Evolutionary conservation across 2,329 filamentous ascomycete genomes (phyloP).

Genomic region (Pyrenochaeta sp.): DNA sequence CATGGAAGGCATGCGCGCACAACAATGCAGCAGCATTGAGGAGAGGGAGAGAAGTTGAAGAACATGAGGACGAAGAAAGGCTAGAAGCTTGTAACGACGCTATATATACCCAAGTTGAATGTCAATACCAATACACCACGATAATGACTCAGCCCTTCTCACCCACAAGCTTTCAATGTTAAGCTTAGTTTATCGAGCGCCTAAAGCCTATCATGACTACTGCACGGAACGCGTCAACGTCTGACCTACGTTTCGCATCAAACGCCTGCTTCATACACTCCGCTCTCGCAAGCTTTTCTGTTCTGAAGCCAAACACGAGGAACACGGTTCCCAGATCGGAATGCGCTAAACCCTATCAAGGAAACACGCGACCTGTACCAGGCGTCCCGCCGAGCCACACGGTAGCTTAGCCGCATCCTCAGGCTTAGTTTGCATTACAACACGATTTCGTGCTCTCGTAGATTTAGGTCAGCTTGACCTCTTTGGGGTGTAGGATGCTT

Average conservation of each 20-base stretch:
- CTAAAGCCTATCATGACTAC: neutral
- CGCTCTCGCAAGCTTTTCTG: neutral
- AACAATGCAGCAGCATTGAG: too few relatives aligned
- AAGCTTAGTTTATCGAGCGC: neutral
- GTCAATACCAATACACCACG: neutral
- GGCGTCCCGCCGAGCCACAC: constrained; percentile 1
- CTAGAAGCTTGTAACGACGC: neutral
- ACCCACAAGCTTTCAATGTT: neutral
- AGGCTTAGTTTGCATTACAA: neutral
- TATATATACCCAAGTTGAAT: neutral
- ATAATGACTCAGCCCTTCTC: neutral
- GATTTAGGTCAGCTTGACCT: constrained; percentile 3
- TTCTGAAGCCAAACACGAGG: neutral
- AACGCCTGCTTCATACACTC: neutral
- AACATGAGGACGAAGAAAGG: neutral
- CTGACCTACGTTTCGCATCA: neutral
- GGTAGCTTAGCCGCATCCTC: neutral
- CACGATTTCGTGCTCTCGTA: neutral
- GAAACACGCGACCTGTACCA: constrained; percentile 1
- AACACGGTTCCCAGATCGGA: neutral
- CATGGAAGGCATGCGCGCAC: neutral
- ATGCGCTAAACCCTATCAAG: constrained; percentile 6
- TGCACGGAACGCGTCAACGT: neutral
- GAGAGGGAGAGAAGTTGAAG: neutral
- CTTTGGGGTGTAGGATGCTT: neutral